Base-by-base conservation (phyloP, 108 stramenopile genomes). In the Cyclotella atomus region DNA sequence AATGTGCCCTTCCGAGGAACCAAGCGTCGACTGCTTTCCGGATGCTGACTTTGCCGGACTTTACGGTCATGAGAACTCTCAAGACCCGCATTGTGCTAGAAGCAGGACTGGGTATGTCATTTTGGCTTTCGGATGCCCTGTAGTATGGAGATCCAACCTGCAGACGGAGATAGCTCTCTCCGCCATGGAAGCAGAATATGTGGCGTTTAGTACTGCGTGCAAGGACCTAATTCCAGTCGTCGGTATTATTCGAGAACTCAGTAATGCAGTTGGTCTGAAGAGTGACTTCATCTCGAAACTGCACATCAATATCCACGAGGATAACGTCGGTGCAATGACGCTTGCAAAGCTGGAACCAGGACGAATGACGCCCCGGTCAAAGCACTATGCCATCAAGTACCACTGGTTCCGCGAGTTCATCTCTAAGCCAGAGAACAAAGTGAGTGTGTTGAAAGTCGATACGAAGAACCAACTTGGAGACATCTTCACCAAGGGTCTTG, bases 1-100 rank as follows among this genome's bases (percentile, higher is more conserved):
- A 4, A 50, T 50, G 49, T 17, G 19, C 16, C 14, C 49, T 9
- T 8, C 4, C 19, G n/a, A 50, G 4, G 4, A 4, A 17, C 14
- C 15, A n/a, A 17, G 49, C 4, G n/a, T 50, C 19, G 49, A 50
- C 49, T 50, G 49, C 49, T 50, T 17, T 17, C 49, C 49, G n/a
- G 49, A 50, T 17, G 49, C 49, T n/a, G 49, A 50, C n/a, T 50
- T 50, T 17, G 49, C 49, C 49, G 49, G 49, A 9, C 49, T 50
- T 4, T 50, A 50, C 49, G 19, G 49, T 16, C 49, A 50, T 17
- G 49, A 50, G 19, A 17, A 50, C 49, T 4, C 16, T n/a, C 49
- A 50, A 50, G 49, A 50, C 49, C 49, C 49, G 4, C 49, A 50
- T 50, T 50, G 49, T 20, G 49, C 49, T n/a, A 8, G 49, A 8